Evolutionary conservation across 306 rosid genomes (phyloP), one percentile per base, ranked within the genome.

Genomic region (Vicia sativa): DNA sequence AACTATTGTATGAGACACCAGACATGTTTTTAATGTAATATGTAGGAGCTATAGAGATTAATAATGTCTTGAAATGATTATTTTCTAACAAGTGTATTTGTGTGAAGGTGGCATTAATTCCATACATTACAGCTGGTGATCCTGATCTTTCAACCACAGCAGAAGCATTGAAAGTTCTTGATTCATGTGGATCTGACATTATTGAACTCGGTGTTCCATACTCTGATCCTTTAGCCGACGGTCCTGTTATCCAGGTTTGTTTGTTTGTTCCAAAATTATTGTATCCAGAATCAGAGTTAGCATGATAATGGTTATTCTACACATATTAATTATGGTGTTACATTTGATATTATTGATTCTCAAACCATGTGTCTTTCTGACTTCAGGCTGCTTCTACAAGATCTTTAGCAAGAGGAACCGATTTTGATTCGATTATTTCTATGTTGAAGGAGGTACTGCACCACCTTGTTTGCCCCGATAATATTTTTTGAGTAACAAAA

Each of bases 211-310:
- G 98, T 6, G 91, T 90, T 65, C 98, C 97, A 0, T 93, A 93
- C 74, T 90, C 98, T 10, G 97, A 93, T 80, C 97, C 98, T 71
- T 79, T 93, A 83, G 98, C 98, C 4, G 98, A 93, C 80, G 98
- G 98, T 67, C 98, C 97, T 26, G 97, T 90, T 78, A 93, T 93
- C 73, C 98, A 92, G 96, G 98, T 92, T 76, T 37, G 71, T 23
- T 16, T 42, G 71, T 21, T 11, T 34, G 7, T 70, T 46, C 42
- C n/a, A n/a, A n/a, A n/a, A n/a, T n/a, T n/a, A n/a, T n/a, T n/a
- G n/a, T n/a, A n/a, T n/a, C n/a, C n/a, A n/a, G n/a, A n/a, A n/a
- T 21, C 23, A 21, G 23, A 21, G 23, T 21, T 21, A 21, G 23
- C 2, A 21, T 2, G 1, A 2, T 9, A 52, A 28, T 29, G 34